These are phyloP conservation scores for Xylaria sp. DNA, from an alignment of 2,329 filamentous ascomycete genomes.

Conservation along the genomic window DNA sequence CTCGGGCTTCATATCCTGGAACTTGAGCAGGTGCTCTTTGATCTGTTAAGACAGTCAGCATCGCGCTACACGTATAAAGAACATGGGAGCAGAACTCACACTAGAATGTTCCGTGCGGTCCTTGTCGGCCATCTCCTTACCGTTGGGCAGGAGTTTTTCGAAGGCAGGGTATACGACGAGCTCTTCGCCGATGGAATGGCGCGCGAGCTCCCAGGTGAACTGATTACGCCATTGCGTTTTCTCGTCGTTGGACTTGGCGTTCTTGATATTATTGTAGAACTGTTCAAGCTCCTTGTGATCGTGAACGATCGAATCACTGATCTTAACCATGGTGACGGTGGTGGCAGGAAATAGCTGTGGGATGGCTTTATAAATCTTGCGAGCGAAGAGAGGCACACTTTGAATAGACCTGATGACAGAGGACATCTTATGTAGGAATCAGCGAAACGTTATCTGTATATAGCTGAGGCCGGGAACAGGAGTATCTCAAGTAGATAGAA, in stretches of 20 bases:
- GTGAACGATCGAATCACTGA: background rate
- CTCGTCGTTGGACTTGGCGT: background rate
- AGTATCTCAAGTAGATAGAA: background rate
- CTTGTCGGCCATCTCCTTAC: background rate
- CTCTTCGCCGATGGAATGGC: background rate
- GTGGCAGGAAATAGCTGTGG: background rate
- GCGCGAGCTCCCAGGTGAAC: background rate
- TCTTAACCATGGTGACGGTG: background rate
- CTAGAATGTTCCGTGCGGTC: background rate
- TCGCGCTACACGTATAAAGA: background rate
- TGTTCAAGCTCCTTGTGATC: background rate
- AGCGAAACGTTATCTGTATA: background rate
- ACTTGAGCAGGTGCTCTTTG: background rate
- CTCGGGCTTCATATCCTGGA: background rate
- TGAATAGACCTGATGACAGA: background rate
- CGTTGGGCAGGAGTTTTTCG: background rate
- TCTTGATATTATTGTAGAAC: background rate
- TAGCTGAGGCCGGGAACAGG: background rate
- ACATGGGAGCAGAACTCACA: background rate
- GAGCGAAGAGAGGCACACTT: background rate
- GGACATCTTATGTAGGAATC: background rate
- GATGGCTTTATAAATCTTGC: background rate
- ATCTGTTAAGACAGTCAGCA: background rate
- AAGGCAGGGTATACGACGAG: background rate
- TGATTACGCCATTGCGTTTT: background rate